phyloP scores from a whole-genome alignment of 1,284 basidiomycete species.

The Apiotrichum akiyoshidainum region DNA sequence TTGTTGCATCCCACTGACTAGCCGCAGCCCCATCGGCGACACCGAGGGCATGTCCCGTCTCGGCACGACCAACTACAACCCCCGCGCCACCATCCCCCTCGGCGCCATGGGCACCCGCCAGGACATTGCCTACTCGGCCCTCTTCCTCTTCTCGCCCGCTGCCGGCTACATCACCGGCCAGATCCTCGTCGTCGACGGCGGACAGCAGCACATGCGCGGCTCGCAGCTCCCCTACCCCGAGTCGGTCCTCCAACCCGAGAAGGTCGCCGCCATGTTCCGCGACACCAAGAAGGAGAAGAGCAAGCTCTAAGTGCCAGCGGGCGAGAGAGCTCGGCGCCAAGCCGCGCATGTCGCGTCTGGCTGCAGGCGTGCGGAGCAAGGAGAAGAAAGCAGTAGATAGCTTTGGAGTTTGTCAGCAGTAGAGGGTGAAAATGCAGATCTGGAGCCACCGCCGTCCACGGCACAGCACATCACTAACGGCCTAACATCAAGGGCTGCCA shows the following conservation, averaged over 20 bases:
- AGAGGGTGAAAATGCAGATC: no score
- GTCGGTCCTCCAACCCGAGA: conserved; percentile 44
- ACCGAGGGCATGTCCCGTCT: conserved; percentile 84
- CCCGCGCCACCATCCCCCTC: conserved; percentile 53
- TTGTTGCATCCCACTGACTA: conserved; percentile 1
- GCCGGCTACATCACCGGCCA: conserved; percentile 78
- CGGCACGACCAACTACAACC: conserved; percentile 53
- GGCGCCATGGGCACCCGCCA: conserved; percentile 64
- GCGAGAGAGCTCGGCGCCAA: no score
- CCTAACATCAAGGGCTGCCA: no score
- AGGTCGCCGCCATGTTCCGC: conserved; percentile 15
- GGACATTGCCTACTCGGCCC: conserved; percentile 74
- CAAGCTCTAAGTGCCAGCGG: not conserved
- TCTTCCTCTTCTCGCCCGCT: conserved; percentile 87
- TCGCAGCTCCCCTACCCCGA: conserved; percentile 44
- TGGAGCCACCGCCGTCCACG: no score
- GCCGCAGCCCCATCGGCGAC: conserved; percentile 62
- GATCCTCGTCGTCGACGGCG: conserved; percentile 48
- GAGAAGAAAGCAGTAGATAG: no score
- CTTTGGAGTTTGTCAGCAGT: no score
- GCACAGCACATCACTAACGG: no score
- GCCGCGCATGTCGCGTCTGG: no score
- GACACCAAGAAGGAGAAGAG: conserved; percentile 7
- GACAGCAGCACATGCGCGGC: conserved; percentile 40
- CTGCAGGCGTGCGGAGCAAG: no score